These are phyloP conservation scores for Nakaseomyces sp. DNA, from an alignment of 1,139 yeast genomes.

Conservation along the genomic window DNA sequence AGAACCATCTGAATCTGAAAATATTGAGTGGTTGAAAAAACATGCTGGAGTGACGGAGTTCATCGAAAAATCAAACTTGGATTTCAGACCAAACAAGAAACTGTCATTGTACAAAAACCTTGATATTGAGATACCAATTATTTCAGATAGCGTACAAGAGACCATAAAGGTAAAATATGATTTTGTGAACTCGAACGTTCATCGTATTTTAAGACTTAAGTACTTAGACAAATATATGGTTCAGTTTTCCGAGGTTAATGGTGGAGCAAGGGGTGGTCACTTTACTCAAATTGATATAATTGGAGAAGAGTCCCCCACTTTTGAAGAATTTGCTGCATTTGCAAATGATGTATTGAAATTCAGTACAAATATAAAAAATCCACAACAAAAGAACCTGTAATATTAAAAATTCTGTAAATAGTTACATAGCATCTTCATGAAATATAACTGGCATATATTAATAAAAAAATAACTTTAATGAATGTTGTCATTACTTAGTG, in stretches of 20 bases:
- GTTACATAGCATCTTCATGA: background rate
- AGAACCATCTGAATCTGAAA: slow-evolving; percentile 7
- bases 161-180: slow-evolving; percentile 34
- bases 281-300: slow-evolving; percentile 41
- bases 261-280: slow-evolving; percentile 50
- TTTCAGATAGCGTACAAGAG: slow-evolving; percentile 23
- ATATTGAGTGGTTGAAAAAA: background rate
- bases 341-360: slow-evolving; percentile 27
- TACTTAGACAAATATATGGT: slow-evolving; percentile 35
- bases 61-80: slow-evolving; percentile 3
- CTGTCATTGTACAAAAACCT: slow-evolving; percentile 4
- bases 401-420: background rate
- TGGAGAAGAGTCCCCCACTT: slow-evolving; percentile 30
- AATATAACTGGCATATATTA: background rate
- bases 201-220: slow-evolving; percentile 39
- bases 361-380: slow-evolving; percentile 4
- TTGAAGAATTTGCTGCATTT: slow-evolving; percentile 25
- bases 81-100: background rate
- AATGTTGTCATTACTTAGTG: background rate
- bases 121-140: slow-evolving; percentile 5
- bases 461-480: no score
- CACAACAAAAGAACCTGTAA: background rate
- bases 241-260: slow-evolving; percentile 44
- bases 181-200: slow-evolving; percentile 37
- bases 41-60: slow-evolving; percentile 10